Percentiles rank a stretch among this genome's conserved stretches.
Evolutionary conservation across 2,329 filamentous ascomycete species (phyloP).

Genomic region (Diaporthe destruens): DNA sequence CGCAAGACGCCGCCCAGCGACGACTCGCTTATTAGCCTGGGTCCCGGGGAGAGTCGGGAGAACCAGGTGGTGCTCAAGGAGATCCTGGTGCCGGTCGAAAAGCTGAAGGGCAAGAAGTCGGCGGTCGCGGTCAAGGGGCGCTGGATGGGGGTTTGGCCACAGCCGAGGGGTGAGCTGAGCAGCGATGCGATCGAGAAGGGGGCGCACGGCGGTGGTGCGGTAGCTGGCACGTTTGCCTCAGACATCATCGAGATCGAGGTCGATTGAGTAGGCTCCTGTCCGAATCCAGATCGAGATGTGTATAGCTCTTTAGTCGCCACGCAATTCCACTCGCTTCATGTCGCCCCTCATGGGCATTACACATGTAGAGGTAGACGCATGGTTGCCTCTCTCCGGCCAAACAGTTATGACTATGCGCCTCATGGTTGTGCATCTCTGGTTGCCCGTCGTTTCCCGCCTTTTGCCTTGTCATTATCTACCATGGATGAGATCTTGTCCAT

Average conservation of each 20-base stretch:
- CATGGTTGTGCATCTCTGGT: neutral
- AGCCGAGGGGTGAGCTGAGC: constrained; percentile 45
- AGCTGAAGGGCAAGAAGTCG: constrained; percentile 47
- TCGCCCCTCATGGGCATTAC: too few relatives aligned
- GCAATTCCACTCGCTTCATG: neutral
- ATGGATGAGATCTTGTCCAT: constrained; percentile 42
- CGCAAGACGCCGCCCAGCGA: constrained; percentile 56
- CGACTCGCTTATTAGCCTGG: constrained; percentile 56
- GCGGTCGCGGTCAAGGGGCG: constrained; percentile 53
- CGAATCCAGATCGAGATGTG: too few relatives aligned
- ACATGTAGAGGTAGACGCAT: neutral
- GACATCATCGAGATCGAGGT: constrained; percentile 30
- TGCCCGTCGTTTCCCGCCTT: neutral
- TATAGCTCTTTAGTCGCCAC: neutral
- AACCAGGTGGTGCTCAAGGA: constrained; percentile 54
- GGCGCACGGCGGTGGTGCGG: constrained; percentile 44
- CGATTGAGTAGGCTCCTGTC: neutral
- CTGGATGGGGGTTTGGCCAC: constrained; percentile 55
- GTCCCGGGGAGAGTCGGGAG: constrained; percentile 52
- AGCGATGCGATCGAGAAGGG: constrained; percentile 44
- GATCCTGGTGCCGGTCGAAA: constrained; percentile 51
- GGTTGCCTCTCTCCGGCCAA: too few relatives aligned
- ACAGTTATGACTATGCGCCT: neutral
- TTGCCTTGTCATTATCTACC: constrained; percentile 35
- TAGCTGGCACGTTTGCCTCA: constrained; percentile 45